Base-by-base conservation (phyloP, 352 stramenopile species). In the Halophytophthora batemanensis region DNA sequence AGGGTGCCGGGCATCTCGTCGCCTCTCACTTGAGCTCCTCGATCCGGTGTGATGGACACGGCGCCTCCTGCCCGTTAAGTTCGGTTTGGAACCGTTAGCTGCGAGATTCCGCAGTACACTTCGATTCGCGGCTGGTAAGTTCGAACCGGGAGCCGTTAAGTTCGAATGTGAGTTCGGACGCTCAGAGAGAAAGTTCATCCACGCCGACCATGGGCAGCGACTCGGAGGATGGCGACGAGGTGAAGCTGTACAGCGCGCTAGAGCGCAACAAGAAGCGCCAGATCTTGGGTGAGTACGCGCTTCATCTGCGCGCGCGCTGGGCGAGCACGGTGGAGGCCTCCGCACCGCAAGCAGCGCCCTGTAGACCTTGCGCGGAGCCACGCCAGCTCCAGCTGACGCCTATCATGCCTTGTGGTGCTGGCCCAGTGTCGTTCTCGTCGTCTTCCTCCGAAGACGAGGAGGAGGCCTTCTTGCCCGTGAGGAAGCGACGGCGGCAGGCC, bases 161-260 rank as follows among this genome's bases (percentile, higher is more conserved):
- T n/a, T n/a, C n/a, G n/a, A n/a, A n/a, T n/a, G n/a, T n/a, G n/a
- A n/a, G n/a, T n/a, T n/a, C n/a, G 25, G 25, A 31, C 25, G 25
- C 25, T 31, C 25, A 31, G 25, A 31, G 4, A 31, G 25, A 8
- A 31, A 31, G 25, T 4, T 10, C 4, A 8, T 31, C 25, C 4
- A 31, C 8, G 25, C 25, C 4, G 25, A 31, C 25, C 25, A 31
- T 31, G 25, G 25, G 25, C 25, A 79, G 65, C 54, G 73, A 66
- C 48, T 75, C 82, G 39, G 75, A 87, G 11, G 77, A 72, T 31
- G 71, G 77, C 1, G 69, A 76, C 13, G 52, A 56, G 43, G 64
- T 90, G 35, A 78, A 81, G 74, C 74, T 90, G 39, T 90, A 90
- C 69, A 87, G 54, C 69, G 56, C 77, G 45, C 69, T 90, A 17